A percentile compares a stretch with the other conserved stretches of the same genome.
Evolutionary conservation across 441 rosid genomes (phyloP).

Genomic region (Bocquillonia castaneifolia): DNA sequence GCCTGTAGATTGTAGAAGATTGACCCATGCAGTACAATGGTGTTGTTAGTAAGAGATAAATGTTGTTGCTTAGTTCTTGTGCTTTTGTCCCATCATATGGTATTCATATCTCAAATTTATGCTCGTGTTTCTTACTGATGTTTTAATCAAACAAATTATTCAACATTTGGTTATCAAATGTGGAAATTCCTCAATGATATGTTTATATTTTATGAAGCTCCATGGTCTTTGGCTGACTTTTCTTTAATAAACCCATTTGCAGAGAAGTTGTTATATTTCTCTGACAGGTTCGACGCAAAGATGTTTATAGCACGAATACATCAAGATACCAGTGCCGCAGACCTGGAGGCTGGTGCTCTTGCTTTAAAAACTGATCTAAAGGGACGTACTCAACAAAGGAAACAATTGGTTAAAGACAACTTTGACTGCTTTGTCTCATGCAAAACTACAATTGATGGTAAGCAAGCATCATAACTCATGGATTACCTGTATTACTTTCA

Average conservation of each 20-base stretch:
- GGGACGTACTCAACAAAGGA: conserved; percentile 89
- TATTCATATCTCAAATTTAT: not conserved
- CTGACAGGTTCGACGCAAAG: conserved; percentile 87
- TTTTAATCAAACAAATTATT: not conserved
- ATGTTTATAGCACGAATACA: conserved; percentile 86
- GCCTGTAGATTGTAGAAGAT: not conserved
- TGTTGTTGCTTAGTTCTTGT: not conserved
- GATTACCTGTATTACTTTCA: conserved; percentile 19
- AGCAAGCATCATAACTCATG: conserved; percentile 18
- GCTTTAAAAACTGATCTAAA: conserved; percentile 87
- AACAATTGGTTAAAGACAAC: conserved; percentile 93
- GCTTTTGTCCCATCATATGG: not conserved
- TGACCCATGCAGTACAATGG: not conserved
- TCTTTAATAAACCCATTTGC: conserved; percentile 33
- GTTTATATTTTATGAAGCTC: not conserved
- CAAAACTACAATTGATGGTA: conserved; percentile 99
- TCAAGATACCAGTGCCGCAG: conserved; percentile 72
- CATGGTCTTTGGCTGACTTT: conserved; percentile 9
- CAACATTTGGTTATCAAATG: not conserved
- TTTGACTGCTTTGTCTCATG: conserved; percentile 99
- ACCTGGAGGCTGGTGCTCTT: conserved; percentile 87
- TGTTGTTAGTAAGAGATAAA: not conserved
- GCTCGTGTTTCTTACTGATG: not conserved
- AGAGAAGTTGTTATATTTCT: conserved; percentile 89
- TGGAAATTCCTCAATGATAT: not conserved